phyloP scores from a whole-genome alignment of 2,329 filamentous ascomycete species.

The Ophiocordyceps camponoti-rufipedis region DNA sequence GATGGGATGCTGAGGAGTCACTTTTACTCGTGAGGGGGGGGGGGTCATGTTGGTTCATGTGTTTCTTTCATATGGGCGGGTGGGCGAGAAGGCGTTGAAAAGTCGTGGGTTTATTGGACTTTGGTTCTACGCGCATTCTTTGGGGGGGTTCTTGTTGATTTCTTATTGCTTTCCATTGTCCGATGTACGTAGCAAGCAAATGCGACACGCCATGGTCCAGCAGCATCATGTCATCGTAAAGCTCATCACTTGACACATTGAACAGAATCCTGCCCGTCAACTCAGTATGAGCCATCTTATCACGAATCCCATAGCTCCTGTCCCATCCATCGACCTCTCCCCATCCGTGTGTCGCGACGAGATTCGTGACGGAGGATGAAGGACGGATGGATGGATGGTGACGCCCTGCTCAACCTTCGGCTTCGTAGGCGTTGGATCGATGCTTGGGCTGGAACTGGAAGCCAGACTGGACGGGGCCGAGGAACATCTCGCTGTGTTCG shows the following conservation, averaged over 20 bases:
- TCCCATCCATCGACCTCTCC: background rate
- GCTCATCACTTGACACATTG: background rate
- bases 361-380: no score
- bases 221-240: background rate
- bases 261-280: no score
- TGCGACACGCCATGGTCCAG: background rate
- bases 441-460: constrained; percentile 97
- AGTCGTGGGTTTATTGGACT: background rate
- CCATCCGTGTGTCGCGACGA: background rate
- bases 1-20: constrained; percentile 40
- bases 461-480: constrained; percentile 73
- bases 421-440: constrained; percentile 83
- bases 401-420: constrained; percentile 35
- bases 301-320: background rate
- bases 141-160: background rate
- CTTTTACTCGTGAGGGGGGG: constrained; percentile 28
- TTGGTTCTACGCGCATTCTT: background rate
- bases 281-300: no score
- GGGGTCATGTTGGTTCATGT: background rate
- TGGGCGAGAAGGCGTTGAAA: background rate
- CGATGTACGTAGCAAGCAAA: background rate
- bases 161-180: background rate
- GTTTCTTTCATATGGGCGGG: background rate
- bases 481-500: constrained; percentile 71
- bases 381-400: background rate